A percentile compares a stretch with the other conserved stretches of the same genome.
These are phyloP conservation scores for Ceratocystis destructans DNA, from an alignment of 2,329 filamentous ascomycete genomes.

Conservation along the genomic window DNA sequence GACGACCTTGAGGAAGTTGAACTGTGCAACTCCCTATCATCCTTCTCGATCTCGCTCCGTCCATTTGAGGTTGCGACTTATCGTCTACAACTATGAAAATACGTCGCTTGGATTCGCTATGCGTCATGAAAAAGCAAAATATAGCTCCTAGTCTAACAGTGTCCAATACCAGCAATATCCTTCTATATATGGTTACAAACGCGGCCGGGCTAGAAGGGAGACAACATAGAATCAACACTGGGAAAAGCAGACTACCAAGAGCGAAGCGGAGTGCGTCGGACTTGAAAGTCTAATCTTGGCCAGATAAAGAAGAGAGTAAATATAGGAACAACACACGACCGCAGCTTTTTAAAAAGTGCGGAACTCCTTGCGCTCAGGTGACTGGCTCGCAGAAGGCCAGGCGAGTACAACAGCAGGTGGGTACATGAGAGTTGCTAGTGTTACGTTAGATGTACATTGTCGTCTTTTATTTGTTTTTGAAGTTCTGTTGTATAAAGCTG, in stretches of 20 bases:
- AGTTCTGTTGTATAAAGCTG: background rate
- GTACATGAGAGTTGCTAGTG: background rate
- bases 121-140: no score
- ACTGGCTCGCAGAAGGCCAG: background rate
- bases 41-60: constrained; percentile 51
- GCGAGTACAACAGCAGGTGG: background rate
- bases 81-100: constrained; percentile 38
- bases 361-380: background rate
- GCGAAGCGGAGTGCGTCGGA: no score
- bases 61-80: constrained; percentile 80
- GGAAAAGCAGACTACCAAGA: no score
- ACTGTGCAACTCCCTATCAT: constrained; percentile 28
- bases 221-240: no score
- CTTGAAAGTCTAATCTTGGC: no score
- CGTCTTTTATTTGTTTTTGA: background rate
- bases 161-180: background rate
- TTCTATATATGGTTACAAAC: background rate
- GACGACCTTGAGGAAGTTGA: constrained; percentile 62
- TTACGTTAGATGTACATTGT: background rate
- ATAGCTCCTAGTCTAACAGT: no score
- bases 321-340: background rate
- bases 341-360: background rate
- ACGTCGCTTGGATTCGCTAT: background rate
- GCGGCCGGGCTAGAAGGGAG: no score
- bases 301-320: no score